Evolutionary conservation across 345 rosid genomes (phyloP), one percentile per base, ranked within the genome.

Genomic region (Populus alba): DNA sequence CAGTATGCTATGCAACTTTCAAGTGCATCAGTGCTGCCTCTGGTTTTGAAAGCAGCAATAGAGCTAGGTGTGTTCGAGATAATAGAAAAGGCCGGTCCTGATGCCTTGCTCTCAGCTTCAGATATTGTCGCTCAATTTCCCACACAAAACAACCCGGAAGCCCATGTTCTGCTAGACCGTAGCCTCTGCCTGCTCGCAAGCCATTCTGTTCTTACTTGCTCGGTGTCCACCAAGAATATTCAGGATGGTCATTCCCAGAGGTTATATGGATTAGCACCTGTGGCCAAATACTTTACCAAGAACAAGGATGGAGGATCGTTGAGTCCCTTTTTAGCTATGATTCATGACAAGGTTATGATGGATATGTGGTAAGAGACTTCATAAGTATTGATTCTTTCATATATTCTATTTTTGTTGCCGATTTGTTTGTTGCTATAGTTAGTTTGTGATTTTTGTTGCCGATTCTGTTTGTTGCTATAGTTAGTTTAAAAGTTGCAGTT

Each of bases 181-280:
- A 86, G 88, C 84, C 81, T 91, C 39, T 80, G 89, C 22, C 78
- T 87, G 17, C 78, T 91, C 33, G 90, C 89, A 3, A 86, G 89
- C 81, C 77, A 87, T 68, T 85, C 84, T 57, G 73, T 91, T 69
- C 81, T 89, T 4, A 66, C 49, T 18, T 78, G 23, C 70, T n/a
- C 49, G 7, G 17, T 20, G 53, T 49, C 53, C 53, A 49, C 53
- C 53, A 49, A 49, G 72, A 45, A 10, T 12, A 33, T 33, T 33
- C 33, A 23, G 37, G 68, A 63, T 11, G 31, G 33, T 29, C 20
- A 27, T 9, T 12, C 16, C 68, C 68, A 63, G 6, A 63, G 68
- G 17, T 31, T 29, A 27, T 29, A 63, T 31, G 29, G 17, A 8
- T 31, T 63, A 16, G 68, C 33, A 10, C 33, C 37, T 23, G 68